phyloP scores from a whole-genome alignment of 108 stramenopile genomes.

The Fistulifera solaris region DNA sequence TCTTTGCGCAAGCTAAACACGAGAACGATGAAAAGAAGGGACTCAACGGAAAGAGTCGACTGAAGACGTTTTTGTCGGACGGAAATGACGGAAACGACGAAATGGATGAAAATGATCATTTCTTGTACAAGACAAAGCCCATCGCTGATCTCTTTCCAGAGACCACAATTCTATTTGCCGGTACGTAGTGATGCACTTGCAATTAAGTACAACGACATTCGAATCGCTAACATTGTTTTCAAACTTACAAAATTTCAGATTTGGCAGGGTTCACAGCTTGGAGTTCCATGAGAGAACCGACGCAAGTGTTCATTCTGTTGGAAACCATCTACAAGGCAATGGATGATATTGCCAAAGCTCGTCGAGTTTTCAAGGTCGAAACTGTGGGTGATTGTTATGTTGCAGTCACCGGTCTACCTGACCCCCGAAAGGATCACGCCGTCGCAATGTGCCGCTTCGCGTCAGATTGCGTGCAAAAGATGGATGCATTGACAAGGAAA shows the following conservation, averaged over 20 bases:
- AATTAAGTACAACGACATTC: too few species aligned
- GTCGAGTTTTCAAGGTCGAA: constrained; percentile 40
- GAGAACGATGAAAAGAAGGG: background rate
- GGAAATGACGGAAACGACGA: constrained; percentile 3
- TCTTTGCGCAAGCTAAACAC: constrained; percentile 4
- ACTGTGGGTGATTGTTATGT: constrained; percentile 39
- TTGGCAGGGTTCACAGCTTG: constrained; percentile 58
- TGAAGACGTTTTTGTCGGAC: background rate
- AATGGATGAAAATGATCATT: background rate
- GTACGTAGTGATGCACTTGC: too few species aligned
- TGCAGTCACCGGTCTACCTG: constrained; percentile 27
- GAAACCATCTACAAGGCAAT: constrained; percentile 35
- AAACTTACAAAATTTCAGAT: too few species aligned
- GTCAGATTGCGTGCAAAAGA: constrained; percentile 24
- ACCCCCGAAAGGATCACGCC: constrained; percentile 34
- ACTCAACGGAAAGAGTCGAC: background rate
- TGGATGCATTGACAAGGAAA: constrained; percentile 21
- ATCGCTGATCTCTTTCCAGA: constrained; percentile 54
- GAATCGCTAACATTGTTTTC: too few species aligned
- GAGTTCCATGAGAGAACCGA: constrained; percentile 38
- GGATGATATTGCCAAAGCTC: constrained; percentile 27
- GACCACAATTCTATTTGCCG: constrained; percentile 48
- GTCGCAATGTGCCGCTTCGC: constrained; percentile 36
- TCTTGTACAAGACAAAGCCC: constrained; percentile 13
- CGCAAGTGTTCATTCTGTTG: constrained; percentile 42